Percentiles rank a stretch among this genome's conserved stretches.
Conservation (phyloP, 768 basidiomycete species). For the Podaxis carcinomalis region DNA sequence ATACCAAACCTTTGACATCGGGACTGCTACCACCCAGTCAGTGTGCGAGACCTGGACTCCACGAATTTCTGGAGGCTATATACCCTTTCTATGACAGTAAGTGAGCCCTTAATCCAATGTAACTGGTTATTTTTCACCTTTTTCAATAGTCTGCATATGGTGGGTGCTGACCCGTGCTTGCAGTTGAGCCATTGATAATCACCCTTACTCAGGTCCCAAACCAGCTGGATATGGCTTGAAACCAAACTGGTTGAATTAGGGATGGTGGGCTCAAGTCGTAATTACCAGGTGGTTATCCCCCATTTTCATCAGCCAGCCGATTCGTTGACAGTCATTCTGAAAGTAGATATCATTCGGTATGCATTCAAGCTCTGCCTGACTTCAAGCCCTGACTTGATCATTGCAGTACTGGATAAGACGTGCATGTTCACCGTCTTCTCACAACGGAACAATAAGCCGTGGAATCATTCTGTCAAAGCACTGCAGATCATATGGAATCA, state of each 20-base stretch:
- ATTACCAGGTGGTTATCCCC: conserved; percentile 56
- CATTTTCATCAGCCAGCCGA: background rate
- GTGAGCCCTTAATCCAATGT: conserved; percentile 12
- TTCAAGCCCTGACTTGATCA: background rate
- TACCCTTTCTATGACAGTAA: conserved; percentile 80
- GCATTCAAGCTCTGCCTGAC: background rate
- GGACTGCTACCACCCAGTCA: conserved; percentile 76
- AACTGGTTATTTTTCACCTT: background rate
- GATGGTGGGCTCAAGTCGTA: conserved; percentile 68
- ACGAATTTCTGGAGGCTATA: conserved; percentile 76
- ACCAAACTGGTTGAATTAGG: conserved; percentile 83
- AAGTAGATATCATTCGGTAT: conserved; percentile 62
- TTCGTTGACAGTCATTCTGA: background rate
- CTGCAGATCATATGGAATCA: conserved; percentile 86
- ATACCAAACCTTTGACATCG: conserved; percentile 81
- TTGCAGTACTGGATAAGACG: conserved; percentile 74
- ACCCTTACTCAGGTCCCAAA: conserved; percentile 60
- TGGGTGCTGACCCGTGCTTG: conserved; percentile 19
- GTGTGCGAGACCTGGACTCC: conserved; percentile 79
- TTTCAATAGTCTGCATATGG: conserved; percentile 71
- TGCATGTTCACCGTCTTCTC: conserved; percentile 89
- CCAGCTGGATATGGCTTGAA: conserved; percentile 88
- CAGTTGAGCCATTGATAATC: background rate
- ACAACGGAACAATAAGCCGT: conserved; percentile 64
- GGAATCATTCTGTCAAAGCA: conserved; percentile 79